Evolutionary conservation across 257 asterid genomes (phyloP), one percentile per base, ranked within the genome.

Genomic region (Ballota nigra): DNA sequence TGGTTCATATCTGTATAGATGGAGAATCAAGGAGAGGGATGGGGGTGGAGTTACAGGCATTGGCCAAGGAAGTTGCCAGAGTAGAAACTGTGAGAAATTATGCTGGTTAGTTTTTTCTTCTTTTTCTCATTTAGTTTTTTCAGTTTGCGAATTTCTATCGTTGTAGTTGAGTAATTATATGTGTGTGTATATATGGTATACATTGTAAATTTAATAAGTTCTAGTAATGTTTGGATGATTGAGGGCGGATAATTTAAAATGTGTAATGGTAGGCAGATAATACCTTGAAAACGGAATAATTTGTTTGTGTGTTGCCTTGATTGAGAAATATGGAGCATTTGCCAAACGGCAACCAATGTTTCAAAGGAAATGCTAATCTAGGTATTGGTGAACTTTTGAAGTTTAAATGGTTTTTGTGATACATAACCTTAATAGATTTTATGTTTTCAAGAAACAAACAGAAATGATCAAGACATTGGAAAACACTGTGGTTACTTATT

Each of bases 1-100:
- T 36, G 64, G n/a, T 2, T 63, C 5, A 18, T 69, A 59, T 65
- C 11, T 55, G 33, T 38, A 11, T 73, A 88, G 95, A 86, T 85
- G 92, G 81, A 52, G 96, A 83, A 75, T 80, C 87, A 52, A 81
- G 75, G 66, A 75, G 82, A 72, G 82, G 89, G 40, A 77, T 88
- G 81, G 92, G 97, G 78, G 89, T 82, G 80, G 98, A 89, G 83
- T 83, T 95, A 33, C 96, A 92, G 43, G 85, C 92, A 26, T 77
- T 95, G 91, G 96, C 98, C 49, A 95, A 89, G 88, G 99, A 95
- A 81, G 97, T 95, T 71, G 96, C 97, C 8, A 88, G 98, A 78
- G 92, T 95, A 34, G 96, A 95, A 80, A 86, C 95, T 7, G 97
- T 95, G 74, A 83, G 98, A 72, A 85, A 77, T 16, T 95, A 95